Percentiles rank a stretch among this genome's conserved stretches.
Evolutionary conservation across 2,329 filamentous ascomycete genomes (phyloP).

Genomic region (Penicillium sp.): DNA sequence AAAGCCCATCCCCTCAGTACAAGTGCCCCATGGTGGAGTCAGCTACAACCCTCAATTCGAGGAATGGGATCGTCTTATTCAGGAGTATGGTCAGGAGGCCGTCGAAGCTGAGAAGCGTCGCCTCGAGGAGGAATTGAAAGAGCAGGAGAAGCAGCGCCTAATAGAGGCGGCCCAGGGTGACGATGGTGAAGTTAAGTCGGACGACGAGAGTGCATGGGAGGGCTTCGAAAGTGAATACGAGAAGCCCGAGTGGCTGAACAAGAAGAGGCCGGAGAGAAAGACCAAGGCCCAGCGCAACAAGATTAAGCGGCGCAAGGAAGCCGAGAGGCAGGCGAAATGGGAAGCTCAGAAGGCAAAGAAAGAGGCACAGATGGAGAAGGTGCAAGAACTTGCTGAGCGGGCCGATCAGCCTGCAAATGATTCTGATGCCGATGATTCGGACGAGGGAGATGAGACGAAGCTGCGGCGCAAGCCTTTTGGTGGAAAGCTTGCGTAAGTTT

Average conservation of each 20-base stretch:
- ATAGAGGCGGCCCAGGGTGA: constrained; percentile 69
- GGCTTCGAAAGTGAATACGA: constrained; percentile 76
- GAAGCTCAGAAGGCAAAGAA: constrained; percentile 69
- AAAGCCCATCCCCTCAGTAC: constrained; percentile 71
- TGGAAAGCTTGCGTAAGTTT: constrained; percentile 49
- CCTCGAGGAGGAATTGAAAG: constrained; percentile 60
- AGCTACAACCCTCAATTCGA: constrained; percentile 89
- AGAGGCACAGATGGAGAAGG: constrained; percentile 64
- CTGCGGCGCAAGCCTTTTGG: constrained; percentile 70
- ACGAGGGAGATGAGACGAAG: constrained; percentile 57
- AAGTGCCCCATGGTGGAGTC: constrained; percentile 71
- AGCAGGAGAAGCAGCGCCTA: constrained; percentile 62
- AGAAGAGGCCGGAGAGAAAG: constrained; percentile 77
- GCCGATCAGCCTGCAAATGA: constrained; percentile 40
- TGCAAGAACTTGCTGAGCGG: constrained; percentile 61
- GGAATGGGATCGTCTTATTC: constrained; percentile 75
- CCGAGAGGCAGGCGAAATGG: constrained; percentile 70
- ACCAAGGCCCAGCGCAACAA: constrained; percentile 82
- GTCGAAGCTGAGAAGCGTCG: constrained; percentile 73
- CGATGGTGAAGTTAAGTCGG: constrained; percentile 68
- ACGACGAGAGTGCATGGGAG: constrained; percentile 89
- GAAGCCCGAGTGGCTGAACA: constrained; percentile 60
- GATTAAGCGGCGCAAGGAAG: constrained; percentile 80
- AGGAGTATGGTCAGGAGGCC: constrained; percentile 70
- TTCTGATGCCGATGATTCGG: constrained; percentile 36